Conservation (phyloP, 257 asterid species). For the Solanum neorickii region DNA sequence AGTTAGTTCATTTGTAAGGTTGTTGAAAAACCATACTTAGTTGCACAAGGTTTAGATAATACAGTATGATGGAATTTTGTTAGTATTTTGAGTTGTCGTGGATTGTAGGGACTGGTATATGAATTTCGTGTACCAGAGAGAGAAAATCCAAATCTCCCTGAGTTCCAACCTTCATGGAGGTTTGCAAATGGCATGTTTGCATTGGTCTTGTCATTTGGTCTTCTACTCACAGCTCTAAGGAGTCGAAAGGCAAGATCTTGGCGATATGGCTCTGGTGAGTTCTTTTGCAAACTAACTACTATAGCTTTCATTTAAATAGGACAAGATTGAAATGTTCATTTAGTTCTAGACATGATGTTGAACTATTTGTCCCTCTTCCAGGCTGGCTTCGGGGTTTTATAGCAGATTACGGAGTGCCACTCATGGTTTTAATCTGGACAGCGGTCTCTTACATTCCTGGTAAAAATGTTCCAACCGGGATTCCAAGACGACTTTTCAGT, state of each 20-base stretch:
- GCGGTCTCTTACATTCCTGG: constrained; percentile 34
- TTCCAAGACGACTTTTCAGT: constrained; percentile 39
- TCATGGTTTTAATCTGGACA: constrained; percentile 44
- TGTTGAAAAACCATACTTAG: not conserved
- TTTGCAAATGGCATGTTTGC: constrained; percentile 44
- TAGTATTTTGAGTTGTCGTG: not conserved
- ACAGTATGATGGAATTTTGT: not conserved
- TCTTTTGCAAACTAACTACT: not conserved
- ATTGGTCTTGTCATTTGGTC: constrained; percentile 30
- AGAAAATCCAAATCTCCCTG: constrained; percentile 18
- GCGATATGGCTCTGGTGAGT: constrained; percentile 42
- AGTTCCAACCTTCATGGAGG: constrained; percentile 31
- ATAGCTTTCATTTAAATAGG: not conserved
- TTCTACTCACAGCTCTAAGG: constrained; percentile 34
- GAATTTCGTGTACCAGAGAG: constrained; percentile 39
- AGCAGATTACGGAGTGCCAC: constrained; percentile 59
- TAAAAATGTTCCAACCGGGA: constrained; percentile 22
- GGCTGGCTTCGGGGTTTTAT: constrained; percentile 29
- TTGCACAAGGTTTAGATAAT: not conserved
- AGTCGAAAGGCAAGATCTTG: constrained; percentile 44
- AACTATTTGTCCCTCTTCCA: not conserved
- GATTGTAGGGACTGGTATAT: constrained; percentile 32
- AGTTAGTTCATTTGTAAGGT: not conserved
- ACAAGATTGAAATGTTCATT: not conserved
- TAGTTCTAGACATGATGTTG: not conserved